Evolutionary conservation across 2,329 filamentous ascomycete species (phyloP), one percentile per base, ranked within the genome.

Genomic region (Talaromyces sp.): DNA sequence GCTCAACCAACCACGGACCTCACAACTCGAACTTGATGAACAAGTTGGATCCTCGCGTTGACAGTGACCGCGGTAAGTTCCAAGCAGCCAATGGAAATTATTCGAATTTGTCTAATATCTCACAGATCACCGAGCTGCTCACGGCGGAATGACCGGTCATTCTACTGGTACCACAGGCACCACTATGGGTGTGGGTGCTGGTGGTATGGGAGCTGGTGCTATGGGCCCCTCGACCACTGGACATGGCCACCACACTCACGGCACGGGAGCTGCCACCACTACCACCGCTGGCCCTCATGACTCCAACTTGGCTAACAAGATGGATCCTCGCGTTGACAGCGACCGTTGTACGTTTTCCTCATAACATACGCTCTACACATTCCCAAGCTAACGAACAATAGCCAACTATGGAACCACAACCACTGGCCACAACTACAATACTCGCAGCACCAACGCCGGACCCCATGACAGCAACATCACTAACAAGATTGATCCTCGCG

Each of bases 1-100:
- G 65, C 52, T 69, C 66, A 21, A 69, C 66, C 36, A 67, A 56
- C 37, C 28, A 63, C 46, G 79, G 80, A 9, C 76, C 76, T 17
- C 78, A 82, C 66, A 63, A 61, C 57, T 75, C 72, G 13, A 75
- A 76, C 48, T 9, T 73, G 7, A 71, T 72, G 19, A 84, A 83
- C 68, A 77, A 79, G 33, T 68, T 70, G 8, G 81, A 84, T 62
- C 80, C 80, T 25, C 74, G 80, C n/a, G 71, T 82, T 51, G 79
- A 83, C 65, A 77, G 37, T 39, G 60, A 61, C 41, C 52, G 57
- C n/a, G 63, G 61, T 37, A 61, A 62, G 39, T 50, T 39, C n/a
- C 13, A 21, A 8, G 48, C 19, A 19, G 8, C 25, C 15, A 13
- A 28, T 19, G n/a, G 3, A 25, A 7, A 33, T 15, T 57, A 37